A percentile compares a stretch with the other conserved stretches of the same genome.
phyloP scores from a whole-genome alignment of 257 asterid species.

The Nicotiana tabacum region DNA sequence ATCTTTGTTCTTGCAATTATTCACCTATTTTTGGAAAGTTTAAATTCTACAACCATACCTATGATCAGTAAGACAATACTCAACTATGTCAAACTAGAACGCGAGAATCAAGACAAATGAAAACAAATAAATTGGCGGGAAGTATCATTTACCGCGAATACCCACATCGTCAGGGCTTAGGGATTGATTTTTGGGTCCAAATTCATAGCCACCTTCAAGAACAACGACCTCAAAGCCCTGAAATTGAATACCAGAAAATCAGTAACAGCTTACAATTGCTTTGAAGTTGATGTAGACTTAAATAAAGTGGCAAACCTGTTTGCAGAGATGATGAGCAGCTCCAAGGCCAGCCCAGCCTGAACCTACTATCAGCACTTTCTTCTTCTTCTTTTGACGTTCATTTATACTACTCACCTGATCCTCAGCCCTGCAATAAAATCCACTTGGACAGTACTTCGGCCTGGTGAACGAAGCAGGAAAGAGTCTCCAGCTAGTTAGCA shows the following conservation, averaged over 20 bases:
- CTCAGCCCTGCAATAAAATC: constrained; percentile 42
- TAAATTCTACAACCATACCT: too few relatives aligned
- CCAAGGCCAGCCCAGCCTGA: constrained; percentile 73
- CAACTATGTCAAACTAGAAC: too few relatives aligned
- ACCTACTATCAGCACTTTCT: constrained; percentile 51
- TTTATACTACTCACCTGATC: constrained; percentile 19
- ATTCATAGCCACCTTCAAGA: constrained; percentile 68
- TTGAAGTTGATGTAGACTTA: too few relatives aligned
- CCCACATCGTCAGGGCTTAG: constrained; percentile 56
- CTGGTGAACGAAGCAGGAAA: neutral
- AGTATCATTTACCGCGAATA: constrained; percentile 33
- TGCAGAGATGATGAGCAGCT: constrained; percentile 62
- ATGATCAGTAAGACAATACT: too few relatives aligned
- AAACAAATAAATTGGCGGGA: neutral
- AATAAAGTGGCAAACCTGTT: constrained; percentile 29
- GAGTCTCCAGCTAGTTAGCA: neutral
- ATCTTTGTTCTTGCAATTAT: too few relatives aligned
- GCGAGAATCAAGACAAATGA: too few relatives aligned
- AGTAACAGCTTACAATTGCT: neutral
- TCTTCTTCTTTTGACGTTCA: constrained; percentile 40
- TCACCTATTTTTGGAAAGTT: too few relatives aligned
- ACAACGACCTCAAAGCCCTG: constrained; percentile 67
- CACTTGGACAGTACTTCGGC: neutral
- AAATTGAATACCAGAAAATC: constrained; percentile 8
- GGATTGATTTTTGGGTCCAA: constrained; percentile 43